phyloP scores from a whole-genome alignment of 352 stramenopile species.

The Phytophthora foliorum region DNA sequence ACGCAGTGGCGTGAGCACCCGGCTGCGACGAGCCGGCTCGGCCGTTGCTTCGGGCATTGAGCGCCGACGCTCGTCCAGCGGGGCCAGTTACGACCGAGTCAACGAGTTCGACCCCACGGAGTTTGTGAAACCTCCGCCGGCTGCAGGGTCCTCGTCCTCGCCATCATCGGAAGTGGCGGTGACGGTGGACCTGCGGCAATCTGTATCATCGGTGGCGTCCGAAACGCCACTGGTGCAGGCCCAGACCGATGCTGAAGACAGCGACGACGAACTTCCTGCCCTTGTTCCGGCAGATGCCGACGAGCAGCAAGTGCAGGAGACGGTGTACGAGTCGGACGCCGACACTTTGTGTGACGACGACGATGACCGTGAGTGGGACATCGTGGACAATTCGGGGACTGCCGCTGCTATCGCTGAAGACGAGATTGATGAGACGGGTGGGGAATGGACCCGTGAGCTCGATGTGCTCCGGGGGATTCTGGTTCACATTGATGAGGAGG shows the following conservation, averaged over 20 bases:
- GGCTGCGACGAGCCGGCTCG: conserved; percentile 53
- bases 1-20: conserved; percentile 60
- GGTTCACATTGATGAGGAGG: conserved; percentile 52
- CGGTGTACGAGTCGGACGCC: conserved; percentile 62
- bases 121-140: conserved; percentile 27
- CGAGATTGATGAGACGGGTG: conserved; percentile 39
- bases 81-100: conserved; percentile 18
- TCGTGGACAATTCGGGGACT: conserved; percentile 39
- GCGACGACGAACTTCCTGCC: conserved; percentile 27
- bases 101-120: conserved; percentile 32
- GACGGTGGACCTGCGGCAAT: conserved; percentile 47
- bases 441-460: conserved; percentile 56
- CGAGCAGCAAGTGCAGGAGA: conserved; percentile 31
- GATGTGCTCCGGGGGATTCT: conserved; percentile 61
- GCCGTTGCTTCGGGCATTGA: conserved; percentile 59
- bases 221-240: not conserved
- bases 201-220: conserved; percentile 9
- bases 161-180: conserved; percentile 37
- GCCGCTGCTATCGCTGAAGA: conserved; percentile 30
- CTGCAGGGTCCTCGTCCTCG: conserved; percentile 22
- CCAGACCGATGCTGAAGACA: conserved; percentile 20
- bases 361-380: conserved; percentile 59
- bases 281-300: conserved; percentile 16
- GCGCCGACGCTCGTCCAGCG: conserved; percentile 55
- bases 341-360: conserved; percentile 75